phyloP scores from a whole-genome alignment of 805 yeast genomes.

The Candida chauliodis region DNA sequence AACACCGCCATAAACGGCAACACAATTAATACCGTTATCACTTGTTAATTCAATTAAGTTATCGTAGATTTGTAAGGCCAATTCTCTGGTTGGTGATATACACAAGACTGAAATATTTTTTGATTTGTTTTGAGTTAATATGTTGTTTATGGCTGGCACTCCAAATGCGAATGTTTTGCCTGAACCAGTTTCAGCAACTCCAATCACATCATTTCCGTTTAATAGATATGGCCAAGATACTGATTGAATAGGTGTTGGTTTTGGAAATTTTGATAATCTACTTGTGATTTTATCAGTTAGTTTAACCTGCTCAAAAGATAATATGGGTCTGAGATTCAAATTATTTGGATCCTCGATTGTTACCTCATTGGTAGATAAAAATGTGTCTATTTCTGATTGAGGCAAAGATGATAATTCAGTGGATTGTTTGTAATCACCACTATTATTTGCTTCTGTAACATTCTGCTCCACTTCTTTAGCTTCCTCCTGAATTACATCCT shows the following conservation, averaged over 20 bases:
- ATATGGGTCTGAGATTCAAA: slow-evolving; percentile 58
- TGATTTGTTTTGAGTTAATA: slow-evolving; percentile 42
- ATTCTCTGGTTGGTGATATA: slow-evolving; percentile 95
- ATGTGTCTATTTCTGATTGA: slow-evolving; percentile 56
- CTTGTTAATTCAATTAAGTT: slow-evolving; percentile 67
- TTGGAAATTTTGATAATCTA: slow-evolving; percentile 70
- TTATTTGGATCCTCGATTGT: slow-evolving; percentile 66
- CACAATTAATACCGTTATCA: slow-evolving; percentile 61
- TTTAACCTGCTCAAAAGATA: slow-evolving; percentile 61
- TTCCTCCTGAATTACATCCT: slow-evolving; percentile 23
- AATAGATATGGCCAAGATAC: slow-evolving; percentile 91
- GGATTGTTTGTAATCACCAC: slow-evolving; percentile 34
- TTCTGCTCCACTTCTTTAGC: slow-evolving; percentile 25
- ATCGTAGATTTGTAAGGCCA: slow-evolving; percentile 91
- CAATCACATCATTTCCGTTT: slow-evolving; percentile 79
- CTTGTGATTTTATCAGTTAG: slow-evolving; percentile 51
- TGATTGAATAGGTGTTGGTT: slow-evolving; percentile 95
- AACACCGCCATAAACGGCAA: slow-evolving; percentile 96
- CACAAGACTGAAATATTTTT: slow-evolving; percentile 71
- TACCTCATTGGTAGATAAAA: slow-evolving; percentile 69
- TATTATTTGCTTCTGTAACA: slow-evolving; percentile 19
- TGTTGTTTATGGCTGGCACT: slow-evolving; percentile 86
- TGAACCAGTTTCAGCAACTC: slow-evolving; percentile 98
- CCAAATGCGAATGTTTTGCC: slow-evolving; percentile 98
- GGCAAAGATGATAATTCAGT: slow-evolving; percentile 38